phyloP scores from a whole-genome alignment of 2,329 filamentous ascomycete genomes.

The Penicillium palitans region DNA sequence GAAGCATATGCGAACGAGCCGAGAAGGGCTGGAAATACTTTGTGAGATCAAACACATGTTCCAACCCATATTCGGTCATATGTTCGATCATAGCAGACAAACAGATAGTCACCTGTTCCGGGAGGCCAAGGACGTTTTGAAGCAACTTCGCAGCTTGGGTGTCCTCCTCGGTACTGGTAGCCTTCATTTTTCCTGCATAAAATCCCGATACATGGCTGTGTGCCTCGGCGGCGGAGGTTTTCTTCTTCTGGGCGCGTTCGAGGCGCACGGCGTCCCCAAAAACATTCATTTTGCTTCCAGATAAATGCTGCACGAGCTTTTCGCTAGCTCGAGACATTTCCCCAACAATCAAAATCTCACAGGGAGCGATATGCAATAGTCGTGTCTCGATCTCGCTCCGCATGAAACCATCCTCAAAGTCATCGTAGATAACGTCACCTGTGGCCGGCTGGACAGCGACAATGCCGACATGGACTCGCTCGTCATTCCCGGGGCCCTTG shows the following conservation, averaged over 20 bases:
- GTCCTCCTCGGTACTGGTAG: constrained; percentile 54
- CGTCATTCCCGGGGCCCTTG: constrained; percentile 80
- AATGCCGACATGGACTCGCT: constrained; percentile 88
- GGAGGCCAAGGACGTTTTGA: constrained; percentile 81
- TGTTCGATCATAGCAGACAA: constrained; percentile 96
- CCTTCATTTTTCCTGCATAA: constrained; percentile 82
- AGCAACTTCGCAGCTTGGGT: constrained; percentile 66
- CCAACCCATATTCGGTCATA: constrained; percentile 83
- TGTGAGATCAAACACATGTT: constrained; percentile 93
- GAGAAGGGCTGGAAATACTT: constrained; percentile 98
- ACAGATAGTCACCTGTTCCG: constrained; percentile 84
- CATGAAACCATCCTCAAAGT: constrained; percentile 98
- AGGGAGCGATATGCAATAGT: constrained; percentile 91
- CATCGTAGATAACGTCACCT: constrained; percentile 92
- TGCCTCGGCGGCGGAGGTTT: constrained; percentile 79
- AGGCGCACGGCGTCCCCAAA: constrained; percentile 89
- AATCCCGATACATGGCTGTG: constrained; percentile 90
- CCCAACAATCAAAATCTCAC: constrained; percentile 91
- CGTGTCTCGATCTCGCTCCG: constrained; percentile 91
- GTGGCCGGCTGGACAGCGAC: constrained; percentile 94
- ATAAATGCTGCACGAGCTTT: constrained; percentile 86
- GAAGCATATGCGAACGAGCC: constrained; percentile 87
- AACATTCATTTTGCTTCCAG: constrained; percentile 83
- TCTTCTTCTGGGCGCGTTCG: constrained; percentile 72
- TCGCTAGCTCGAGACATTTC: constrained; percentile 87